Evolutionary conservation across 371 early-diverging fungal species (phyloP), one percentile per base, ranked within the genome.

Genomic region (Rhizomucor miehei): DNA sequence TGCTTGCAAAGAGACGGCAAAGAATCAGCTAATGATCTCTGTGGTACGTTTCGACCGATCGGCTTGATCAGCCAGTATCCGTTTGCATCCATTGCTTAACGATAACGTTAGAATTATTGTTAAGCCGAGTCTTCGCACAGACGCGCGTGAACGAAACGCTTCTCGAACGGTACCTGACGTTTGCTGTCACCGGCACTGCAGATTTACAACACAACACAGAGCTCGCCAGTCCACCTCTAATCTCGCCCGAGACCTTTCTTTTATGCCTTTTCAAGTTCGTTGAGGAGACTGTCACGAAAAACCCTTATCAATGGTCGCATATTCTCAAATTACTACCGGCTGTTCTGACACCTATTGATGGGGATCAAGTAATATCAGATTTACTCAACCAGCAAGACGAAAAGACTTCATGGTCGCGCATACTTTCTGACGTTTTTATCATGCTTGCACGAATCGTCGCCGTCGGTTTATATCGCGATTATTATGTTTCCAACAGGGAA

Each of bases 261-360:
- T 14, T 43, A 10, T 53, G 58, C 3, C 52, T 66, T 14, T 13
- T 62, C 3, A 41, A 52, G n/a, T 66, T 55, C 34, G 62, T 52
- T 8, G 63, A 68, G 29, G 20, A 48, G 17, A 69, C 66, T 1
- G 54, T 59, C 2, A 56, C 44, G 9, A 37, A 54, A 17, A 54
- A 72, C 23, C 61, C 68, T 6, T 55, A 60, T 13, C 72, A 72
- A 56, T 75, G 76, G 72, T 50, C 70, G n/a, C 63, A 55, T 21
- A 48, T 75, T 5, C 44, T 75, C 9, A 55, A 61, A 25, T 37
- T 65, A 5, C 29, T 71, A 8, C 63, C 69, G 1, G 41, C 47
- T 3, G 39, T 67, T 11, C 34, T 73, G 0, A 21, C 47, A 14
- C 19, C 44, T 13, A 40, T 71, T 23, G 58, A 67, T 49, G 40